Conservation (phyloP, 306 rosid genomes). For the Hippophae gyantsensis region DNA sequence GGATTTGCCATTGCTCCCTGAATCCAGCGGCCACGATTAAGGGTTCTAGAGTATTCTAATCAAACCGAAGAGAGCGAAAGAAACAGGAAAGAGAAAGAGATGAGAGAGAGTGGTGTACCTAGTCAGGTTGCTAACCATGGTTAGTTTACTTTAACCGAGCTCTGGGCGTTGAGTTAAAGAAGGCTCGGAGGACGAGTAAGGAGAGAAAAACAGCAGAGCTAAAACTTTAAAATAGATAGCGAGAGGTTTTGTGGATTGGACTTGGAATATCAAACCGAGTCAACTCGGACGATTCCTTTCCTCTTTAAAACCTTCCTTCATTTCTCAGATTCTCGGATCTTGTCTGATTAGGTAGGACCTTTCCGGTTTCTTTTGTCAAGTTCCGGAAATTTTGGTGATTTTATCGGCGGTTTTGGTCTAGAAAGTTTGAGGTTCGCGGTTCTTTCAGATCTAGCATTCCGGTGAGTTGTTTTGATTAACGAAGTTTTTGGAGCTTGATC, state of each 20-base stretch:
- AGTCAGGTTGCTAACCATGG: slow-evolving; percentile 38
- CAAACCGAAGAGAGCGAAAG: slow-evolving; percentile 3
- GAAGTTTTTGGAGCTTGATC: no score
- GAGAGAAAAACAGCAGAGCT: slow-evolving; percentile 9
- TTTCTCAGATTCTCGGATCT: slow-evolving; percentile 13
- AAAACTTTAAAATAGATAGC: neutral
- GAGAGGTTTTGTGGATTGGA: slow-evolving; percentile 21
- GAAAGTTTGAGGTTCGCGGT: slow-evolving; percentile 4
- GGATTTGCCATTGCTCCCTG: slow-evolving; percentile 2
- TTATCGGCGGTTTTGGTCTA: neutral
- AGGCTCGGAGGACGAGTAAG: neutral
- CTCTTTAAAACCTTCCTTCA: slow-evolving; percentile 4
- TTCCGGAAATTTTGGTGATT: neutral
- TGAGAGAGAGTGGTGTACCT: slow-evolving; percentile 1
- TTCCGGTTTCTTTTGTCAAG: neutral
- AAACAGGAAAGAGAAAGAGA: neutral
- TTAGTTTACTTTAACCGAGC: no score
- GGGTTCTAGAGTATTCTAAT: slow-evolving; percentile 63
- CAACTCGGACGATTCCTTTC: slow-evolving; percentile 35
- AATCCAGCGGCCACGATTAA: slow-evolving; percentile 27
- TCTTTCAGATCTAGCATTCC: slow-evolving; percentile 46
- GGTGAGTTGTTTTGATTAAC: slow-evolving; percentile 25
- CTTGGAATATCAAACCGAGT: slow-evolving; percentile 25
- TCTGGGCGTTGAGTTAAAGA: no score
- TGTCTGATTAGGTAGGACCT: neutral